phyloP scores from a whole-genome alignment of 1,139 yeast genomes.

The Pneumocystis oryctolagi region DNA sequence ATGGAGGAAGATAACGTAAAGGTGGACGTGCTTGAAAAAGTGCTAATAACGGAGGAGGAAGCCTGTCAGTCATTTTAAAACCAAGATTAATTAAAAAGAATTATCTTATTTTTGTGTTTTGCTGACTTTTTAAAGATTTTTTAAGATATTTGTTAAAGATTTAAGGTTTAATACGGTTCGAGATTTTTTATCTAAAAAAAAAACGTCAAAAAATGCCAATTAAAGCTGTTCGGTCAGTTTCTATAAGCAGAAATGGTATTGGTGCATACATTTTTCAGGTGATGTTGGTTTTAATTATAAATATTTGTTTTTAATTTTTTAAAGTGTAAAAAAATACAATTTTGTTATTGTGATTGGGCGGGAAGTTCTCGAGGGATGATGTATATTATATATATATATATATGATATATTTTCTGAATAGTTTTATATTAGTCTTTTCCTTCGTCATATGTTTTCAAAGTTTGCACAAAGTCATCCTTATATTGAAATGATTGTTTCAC shows the following conservation, averaged over 20 bases:
- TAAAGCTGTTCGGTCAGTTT: slow-evolving; percentile 34
- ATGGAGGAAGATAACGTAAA: slow-evolving; percentile 37
- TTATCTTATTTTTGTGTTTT: not conserved
- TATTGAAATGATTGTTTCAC: slow-evolving; percentile 54
- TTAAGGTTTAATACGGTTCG: not conserved
- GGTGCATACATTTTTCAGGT: slow-evolving; percentile 58
- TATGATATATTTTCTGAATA: not conserved
- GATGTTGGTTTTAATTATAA: not conserved
- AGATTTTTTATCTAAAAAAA: not conserved
- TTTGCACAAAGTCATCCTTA: slow-evolving; percentile 48
- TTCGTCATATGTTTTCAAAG: slow-evolving; percentile 36
- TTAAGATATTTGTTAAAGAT: not conserved
- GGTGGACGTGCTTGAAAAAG: slow-evolving; percentile 63
- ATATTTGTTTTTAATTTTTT: not conserved
- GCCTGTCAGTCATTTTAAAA: slow-evolving; percentile 31
- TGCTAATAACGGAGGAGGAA: slow-evolving; percentile 49
- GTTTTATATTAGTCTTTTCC: slow-evolving; percentile 37
- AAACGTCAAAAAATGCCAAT: slow-evolving; percentile 25
- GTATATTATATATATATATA: slow-evolving; percentile 1
- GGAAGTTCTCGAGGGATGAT: slow-evolving; percentile 82
- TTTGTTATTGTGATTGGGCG: slow-evolving; percentile 86
- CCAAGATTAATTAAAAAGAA: not conserved
- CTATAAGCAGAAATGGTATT: slow-evolving; percentile 62
- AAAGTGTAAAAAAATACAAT: slow-evolving; percentile 49
- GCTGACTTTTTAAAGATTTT: not conserved